A percentile compares a stretch with the other conserved stretches of the same genome.
Evolutionary conservation across 1,284 basidiomycete species (phyloP).

Genomic region (Meripilus lineatus): DNA sequence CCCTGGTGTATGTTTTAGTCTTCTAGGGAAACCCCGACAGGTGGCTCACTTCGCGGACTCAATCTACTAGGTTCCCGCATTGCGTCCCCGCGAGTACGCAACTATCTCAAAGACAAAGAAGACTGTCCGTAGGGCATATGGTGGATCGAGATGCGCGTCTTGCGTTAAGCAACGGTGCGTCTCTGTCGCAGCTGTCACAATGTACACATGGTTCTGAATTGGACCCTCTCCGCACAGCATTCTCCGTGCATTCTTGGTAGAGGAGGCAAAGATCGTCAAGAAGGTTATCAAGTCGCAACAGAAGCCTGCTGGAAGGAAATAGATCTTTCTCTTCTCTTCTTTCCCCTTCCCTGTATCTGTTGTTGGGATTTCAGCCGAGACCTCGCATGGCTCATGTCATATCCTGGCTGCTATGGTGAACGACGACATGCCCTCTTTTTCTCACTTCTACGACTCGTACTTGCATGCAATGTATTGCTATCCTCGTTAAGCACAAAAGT

Average conservation of each 20-base stretch:
- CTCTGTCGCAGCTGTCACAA: background rate
- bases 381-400: background rate
- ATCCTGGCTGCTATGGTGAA: conserved; percentile 15
- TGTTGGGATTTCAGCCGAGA: too few relatives aligned
- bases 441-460: too few relatives aligned
- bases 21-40: too few relatives aligned
- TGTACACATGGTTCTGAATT: conserved; percentile 1
- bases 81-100: conserved; percentile 90
- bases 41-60: background rate
- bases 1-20: conserved; percentile 69
- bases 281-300: conserved; percentile 94
- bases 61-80: conserved; percentile 72
- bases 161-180: conserved; percentile 89
- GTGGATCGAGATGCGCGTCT: conserved; percentile 90
- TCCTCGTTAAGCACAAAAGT: conserved; percentile 21
- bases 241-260: conserved; percentile 97
- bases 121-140: conserved; percentile 91
- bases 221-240: conserved; percentile 52
- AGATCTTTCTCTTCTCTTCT: conserved; percentile 14
- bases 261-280: conserved; percentile 99
- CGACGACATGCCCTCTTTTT: conserved; percentile 15
- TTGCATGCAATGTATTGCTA: conserved; percentile 28
- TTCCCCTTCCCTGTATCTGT: conserved; percentile 12
- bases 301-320: conserved; percentile 34
- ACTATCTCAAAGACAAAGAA: conserved; percentile 94